Base-by-base conservation (phyloP, 1,284 basidiomycete genomes). In the Heterobasidion parviporum region DNA sequence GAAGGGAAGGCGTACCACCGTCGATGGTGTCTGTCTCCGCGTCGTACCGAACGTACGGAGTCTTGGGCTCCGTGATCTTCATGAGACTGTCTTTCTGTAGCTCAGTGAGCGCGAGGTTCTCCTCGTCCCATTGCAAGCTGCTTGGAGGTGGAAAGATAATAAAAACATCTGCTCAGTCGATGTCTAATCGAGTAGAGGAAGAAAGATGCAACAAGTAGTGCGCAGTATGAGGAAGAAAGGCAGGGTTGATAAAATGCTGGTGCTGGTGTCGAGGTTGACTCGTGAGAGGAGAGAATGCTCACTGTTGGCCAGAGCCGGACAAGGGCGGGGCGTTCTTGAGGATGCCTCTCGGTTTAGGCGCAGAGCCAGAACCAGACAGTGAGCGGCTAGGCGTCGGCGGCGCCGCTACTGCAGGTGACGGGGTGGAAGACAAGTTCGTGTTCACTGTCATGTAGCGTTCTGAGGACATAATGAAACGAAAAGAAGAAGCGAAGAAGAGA, bases 1-100 rank as follows among this genome's bases (percentile, higher is more conserved):
- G 7, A 41, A 10, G 20, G 6, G 53, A 43, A 50, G 41, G 45
- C 87, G 63, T 53, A 89, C 89, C 83, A 65, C 86, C 82, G 70
- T 92, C 89, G 48, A 94, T 73, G 56, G 82, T 80, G 67, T 94
- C 92, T 46, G 88, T 89, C 69, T 89, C 85, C 0, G 91, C 81
- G 64, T 94, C 91, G 70, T 94, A 94, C 59, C 91, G 78, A 54
- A 96, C 92, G 71, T 89, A 96, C 0, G 93, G 93, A n/a, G 93
- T 96, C 81, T 96, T 96, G 53, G 93, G 93, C 68, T 96, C 93
- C 4, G 90, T 93, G 67, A 96, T 96, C 82, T 94, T 96, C 92
- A 95, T 96, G 66, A 92, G 75, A 63, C 90, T 93, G 66, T 95
- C 92, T 71, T 94, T 94, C 76, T 89, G 84, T 62, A 92, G 85